Conservation (phyloP, 2,329 filamentous ascomycete species). For the Macroventuria anomochaeta region DNA sequence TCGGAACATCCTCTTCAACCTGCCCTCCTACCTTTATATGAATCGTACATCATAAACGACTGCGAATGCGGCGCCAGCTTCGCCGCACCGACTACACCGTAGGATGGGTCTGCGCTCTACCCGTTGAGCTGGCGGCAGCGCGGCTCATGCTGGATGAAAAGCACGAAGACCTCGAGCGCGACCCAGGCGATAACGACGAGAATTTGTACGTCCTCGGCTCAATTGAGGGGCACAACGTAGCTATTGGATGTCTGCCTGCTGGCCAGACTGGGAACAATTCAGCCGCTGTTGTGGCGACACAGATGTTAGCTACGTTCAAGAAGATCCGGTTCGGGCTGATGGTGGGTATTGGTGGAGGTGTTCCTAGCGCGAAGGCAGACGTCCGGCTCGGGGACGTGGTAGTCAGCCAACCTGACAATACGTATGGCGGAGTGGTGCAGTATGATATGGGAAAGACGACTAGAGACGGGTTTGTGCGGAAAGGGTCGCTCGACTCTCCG, state of each 20-base stretch:
- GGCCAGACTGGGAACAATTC: constrained; percentile 35
- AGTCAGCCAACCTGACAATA: constrained; percentile 3
- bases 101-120: constrained; percentile 23
- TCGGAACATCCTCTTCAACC: too few species aligned
- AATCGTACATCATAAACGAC: too few species aligned
- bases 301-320: constrained; percentile 38
- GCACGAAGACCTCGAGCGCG: background rate
- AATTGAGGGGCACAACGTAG: constrained; percentile 6
- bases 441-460: constrained; percentile 13
- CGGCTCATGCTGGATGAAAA: constrained; percentile 1
- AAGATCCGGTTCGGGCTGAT: constrained; percentile 25
- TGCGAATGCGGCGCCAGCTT: too few species aligned
- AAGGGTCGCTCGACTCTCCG: background rate
- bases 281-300: constrained; percentile 37
- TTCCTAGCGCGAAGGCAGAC: constrained; percentile 1
- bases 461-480: constrained; percentile 7
- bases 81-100: constrained; percentile 21
- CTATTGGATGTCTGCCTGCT: background rate
- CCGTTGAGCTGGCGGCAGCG: background rate
- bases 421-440: constrained; percentile 13
- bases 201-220: constrained; percentile 6
- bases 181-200: background rate
- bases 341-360: constrained; percentile 12
- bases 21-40: too few species aligned
- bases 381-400: constrained; percentile 8